A percentile compares a stretch with the other conserved stretches of the same genome.
Evolutionary conservation across 2,329 filamentous ascomycete genomes (phyloP).

Genomic region (Colletotrichum phormii): DNA sequence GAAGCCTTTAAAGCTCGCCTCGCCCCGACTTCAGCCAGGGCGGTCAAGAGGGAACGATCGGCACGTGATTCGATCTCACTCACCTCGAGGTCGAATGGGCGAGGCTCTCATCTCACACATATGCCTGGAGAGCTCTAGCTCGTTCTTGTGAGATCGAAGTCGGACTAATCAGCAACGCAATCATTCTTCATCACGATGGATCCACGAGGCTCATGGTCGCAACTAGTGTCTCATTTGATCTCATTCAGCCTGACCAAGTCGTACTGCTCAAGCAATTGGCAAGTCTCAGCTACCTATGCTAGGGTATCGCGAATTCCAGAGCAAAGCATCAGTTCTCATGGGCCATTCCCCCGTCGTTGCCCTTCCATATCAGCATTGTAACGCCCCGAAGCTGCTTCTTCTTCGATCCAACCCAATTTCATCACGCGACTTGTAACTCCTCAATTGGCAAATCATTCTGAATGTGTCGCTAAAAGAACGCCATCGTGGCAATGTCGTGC

Average conservation of each 20-base stretch:
- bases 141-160: too few relatives aligned
- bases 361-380: neutral
- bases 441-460: neutral
- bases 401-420: neutral
- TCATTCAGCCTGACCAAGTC: neutral
- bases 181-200: too few relatives aligned
- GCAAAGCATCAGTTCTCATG: neutral
- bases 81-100: neutral
- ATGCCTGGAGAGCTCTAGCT: too few relatives aligned
- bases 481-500: neutral
- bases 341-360: neutral
- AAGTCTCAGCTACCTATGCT: neutral
- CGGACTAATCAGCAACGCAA: too few relatives aligned
- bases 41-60: neutral
- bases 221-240: neutral
- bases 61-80: neutral
- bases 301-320: conserved; percentile 26
- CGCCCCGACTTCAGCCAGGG: neutral
- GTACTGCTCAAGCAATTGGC: neutral
- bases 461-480: too few relatives aligned
- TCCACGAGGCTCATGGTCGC: too few relatives aligned
- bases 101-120: neutral
- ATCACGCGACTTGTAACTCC: neutral
- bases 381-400: neutral
- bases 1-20: neutral